Percentiles rank a stretch among this genome's conserved stretches.
phyloP scores from a whole-genome alignment of 371 early-diverging fungal species.

The Actinomucor elegans region DNA sequence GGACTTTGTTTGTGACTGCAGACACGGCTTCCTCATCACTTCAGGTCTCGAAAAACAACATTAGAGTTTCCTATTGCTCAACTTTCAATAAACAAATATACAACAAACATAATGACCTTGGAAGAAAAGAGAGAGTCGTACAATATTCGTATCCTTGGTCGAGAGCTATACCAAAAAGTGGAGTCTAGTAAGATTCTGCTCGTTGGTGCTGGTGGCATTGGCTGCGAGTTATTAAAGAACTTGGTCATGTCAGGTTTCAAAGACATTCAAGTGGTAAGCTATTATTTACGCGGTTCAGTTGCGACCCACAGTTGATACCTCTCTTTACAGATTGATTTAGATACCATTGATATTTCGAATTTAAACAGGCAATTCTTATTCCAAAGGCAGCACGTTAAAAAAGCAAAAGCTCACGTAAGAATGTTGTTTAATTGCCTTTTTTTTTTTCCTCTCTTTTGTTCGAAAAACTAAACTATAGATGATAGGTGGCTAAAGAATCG shows the following conservation, averaged over 20 bases:
- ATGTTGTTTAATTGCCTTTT: no score
- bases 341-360: constrained; percentile 98
- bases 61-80: no score
- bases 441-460: no score
- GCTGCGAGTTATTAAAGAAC: constrained; percentile 98
- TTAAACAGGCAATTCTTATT: constrained; percentile 99
- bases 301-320: background rate
- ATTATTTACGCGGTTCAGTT: no score
- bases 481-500: constrained; percentile 75
- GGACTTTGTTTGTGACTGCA: no score
- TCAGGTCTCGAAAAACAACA: no score
- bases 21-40: no score
- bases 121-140: constrained; percentile 33
- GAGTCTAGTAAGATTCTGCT: constrained; percentile 57
- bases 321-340: constrained; percentile 82
- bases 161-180: constrained; percentile 37
- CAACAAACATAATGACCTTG: no score
- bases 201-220: constrained; percentile 98
- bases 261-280: constrained; percentile 73
- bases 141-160: constrained; percentile 36
- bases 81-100: no score
- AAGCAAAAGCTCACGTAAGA: constrained; percentile 89
- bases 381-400: constrained; percentile 88
- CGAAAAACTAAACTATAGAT: background rate
- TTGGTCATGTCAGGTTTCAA: constrained; percentile 88